These are phyloP conservation scores for Pisolithus orientalis DNA, from an alignment of 768 basidiomycete genomes.

Conservation along the genomic window DNA sequence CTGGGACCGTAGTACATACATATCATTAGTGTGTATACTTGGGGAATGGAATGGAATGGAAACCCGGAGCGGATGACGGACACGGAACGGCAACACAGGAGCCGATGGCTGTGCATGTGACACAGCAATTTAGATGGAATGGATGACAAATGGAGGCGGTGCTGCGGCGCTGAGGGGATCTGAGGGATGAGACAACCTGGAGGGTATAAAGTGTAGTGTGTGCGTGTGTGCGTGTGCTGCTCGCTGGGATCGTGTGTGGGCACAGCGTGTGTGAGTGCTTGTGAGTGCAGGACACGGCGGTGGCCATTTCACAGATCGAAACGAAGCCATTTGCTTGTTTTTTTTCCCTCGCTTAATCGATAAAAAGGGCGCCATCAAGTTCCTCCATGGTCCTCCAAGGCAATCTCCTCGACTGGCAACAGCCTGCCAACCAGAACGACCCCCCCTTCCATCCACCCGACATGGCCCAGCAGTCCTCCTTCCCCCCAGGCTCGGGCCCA, in stretches of 20 bases:
- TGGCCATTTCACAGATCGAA: conserved; percentile 24
- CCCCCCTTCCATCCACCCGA: conserved; percentile 18
- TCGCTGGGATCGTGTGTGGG: no score
- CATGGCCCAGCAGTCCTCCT: conserved; percentile 33
- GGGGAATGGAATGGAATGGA: not conserved
- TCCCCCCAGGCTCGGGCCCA: conserved; percentile 29
- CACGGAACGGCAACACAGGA: not conserved
- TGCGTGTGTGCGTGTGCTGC: no score
- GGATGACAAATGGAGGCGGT: conserved; percentile 20
- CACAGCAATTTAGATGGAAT: conserved; percentile 9
- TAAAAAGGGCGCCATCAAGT: conserved; percentile 24
- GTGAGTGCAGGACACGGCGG: not conserved
- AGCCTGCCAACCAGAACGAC: conserved; percentile 17
- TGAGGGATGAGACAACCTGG: no score
- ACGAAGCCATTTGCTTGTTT: conserved; percentile 18
- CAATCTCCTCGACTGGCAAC: conserved; percentile 21
- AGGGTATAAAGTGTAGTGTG: no score
- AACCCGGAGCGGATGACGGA: not conserved
- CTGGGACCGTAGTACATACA: conserved; percentile 29
- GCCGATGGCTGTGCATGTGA: conserved; percentile 16
- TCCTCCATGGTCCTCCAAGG: conserved; percentile 25
- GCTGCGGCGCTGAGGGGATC: conserved; percentile 28
- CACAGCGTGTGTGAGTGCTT: conserved; percentile 10
- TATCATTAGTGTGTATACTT: no score
- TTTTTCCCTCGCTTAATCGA: conserved; percentile 32